phyloP scores from a whole-genome alignment of 1,284 basidiomycete genomes.

The Ceratobasidium papillatum region DNA sequence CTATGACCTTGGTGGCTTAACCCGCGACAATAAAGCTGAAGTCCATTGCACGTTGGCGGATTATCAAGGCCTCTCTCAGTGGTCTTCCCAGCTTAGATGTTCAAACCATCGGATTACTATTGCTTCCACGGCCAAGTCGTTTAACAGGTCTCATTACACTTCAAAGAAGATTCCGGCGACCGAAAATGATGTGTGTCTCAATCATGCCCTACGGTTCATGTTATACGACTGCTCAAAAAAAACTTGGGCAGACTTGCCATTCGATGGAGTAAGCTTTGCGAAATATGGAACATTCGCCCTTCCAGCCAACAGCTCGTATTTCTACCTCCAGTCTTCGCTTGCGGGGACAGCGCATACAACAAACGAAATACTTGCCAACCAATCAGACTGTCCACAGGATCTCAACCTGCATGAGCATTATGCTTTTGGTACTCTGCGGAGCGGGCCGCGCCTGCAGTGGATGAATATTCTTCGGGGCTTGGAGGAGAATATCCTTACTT shows the following conservation, averaged over 20 bases:
- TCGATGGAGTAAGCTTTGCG: neutral
- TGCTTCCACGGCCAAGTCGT: constrained; percentile 35
- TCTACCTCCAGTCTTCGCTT: constrained; percentile 16
- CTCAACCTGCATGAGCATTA: constrained; percentile 42
- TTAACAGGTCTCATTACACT: constrained; percentile 15
- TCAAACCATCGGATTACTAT: neutral
- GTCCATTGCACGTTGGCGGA: neutral
- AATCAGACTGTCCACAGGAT: constrained; percentile 28
- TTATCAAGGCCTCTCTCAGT: neutral
- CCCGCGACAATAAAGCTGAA: too few relatives aligned
- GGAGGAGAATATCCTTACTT: constrained; percentile 26
- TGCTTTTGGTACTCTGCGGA: constrained; percentile 41
- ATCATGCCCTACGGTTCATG: constrained; percentile 20
- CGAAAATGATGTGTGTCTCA: constrained; percentile 5
- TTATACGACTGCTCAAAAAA: neutral
- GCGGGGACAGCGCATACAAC: constrained; percentile 22
- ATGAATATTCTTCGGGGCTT: constrained; percentile 41
- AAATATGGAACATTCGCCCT: constrained; percentile 26
- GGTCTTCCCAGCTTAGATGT: neutral
- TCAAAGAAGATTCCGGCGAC: constrained; percentile 13
- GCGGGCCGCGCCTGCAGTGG: constrained; percentile 41
- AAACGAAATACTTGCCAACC: constrained; percentile 38
- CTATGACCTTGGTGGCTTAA: neutral
- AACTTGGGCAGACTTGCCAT: neutral
- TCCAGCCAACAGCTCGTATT: constrained; percentile 17